A percentile compares a stretch with the other conserved stretches of the same genome.
These are phyloP conservation scores for Coniferiporia sulphurascens DNA, from an alignment of 1,284 basidiomycete genomes.

Conservation along the genomic window DNA sequence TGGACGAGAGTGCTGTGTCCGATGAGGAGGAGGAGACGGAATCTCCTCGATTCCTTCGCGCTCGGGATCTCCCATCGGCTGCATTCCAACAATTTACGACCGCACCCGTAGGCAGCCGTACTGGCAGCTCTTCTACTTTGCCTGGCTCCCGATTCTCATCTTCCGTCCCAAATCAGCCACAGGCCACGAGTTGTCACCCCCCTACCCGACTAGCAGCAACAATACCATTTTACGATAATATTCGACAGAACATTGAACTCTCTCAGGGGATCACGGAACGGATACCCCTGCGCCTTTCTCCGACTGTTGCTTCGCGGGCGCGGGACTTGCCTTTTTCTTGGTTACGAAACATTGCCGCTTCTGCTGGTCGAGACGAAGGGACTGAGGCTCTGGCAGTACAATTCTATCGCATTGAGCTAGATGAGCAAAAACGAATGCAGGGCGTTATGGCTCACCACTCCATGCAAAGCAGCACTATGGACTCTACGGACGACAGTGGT, in stretches of 20 bases:
- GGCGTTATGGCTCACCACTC: conserved; percentile 91
- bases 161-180: neutral
- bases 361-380: conserved; percentile 52
- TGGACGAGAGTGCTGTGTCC: conserved; percentile 46
- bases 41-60: conserved; percentile 23
- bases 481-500: neutral
- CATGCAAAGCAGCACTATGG: conserved; percentile 36
- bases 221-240: conserved; percentile 93
- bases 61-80: conserved; percentile 27
- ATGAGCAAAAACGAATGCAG: conserved; percentile 86
- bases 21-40: conserved; percentile 46
- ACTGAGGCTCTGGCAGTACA: conserved; percentile 83
- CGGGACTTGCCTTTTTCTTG: conserved; percentile 79
- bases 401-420: conserved; percentile 87
- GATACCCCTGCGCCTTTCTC: conserved; percentile 71
- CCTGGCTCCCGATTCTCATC: neutral
- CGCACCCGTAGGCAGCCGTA: conserved; percentile 18
- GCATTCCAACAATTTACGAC: conserved; percentile 31
- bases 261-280: conserved; percentile 80
- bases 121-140: conserved; percentile 20
- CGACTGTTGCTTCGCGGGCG: conserved; percentile 56
- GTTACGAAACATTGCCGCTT: conserved; percentile 68
- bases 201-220: conserved; percentile 33
- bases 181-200: neutral
- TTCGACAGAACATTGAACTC: conserved; percentile 92